Conservation (phyloP, 805 yeast species). For the Candida corydali region DNA sequence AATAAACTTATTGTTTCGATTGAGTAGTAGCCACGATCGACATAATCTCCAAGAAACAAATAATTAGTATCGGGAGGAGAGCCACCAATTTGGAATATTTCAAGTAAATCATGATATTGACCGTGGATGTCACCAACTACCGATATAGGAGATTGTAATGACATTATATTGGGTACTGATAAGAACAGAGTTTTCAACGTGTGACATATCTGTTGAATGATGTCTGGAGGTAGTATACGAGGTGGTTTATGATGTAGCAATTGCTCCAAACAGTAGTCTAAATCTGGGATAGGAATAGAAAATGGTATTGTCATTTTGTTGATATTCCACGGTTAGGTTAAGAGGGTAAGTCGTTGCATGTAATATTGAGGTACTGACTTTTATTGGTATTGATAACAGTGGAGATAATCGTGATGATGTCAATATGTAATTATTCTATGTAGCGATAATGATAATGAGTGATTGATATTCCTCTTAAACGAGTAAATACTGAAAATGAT, state of each 20-base stretch:
- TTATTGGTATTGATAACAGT: too few relatives aligned
- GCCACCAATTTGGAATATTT: conserved; percentile 92
- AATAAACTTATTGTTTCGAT: conserved; percentile 88
- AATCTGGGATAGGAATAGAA: conserved; percentile 30
- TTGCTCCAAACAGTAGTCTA: conserved; percentile 41
- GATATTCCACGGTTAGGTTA: too few relatives aligned
- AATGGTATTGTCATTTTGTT: conserved; percentile 32
- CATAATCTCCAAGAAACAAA: conserved; percentile 91
- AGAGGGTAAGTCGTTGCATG: too few relatives aligned
- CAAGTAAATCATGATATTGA: conserved; percentile 89
- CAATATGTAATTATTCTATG: too few relatives aligned
- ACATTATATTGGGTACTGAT: conserved; percentile 81
- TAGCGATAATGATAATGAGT: too few relatives aligned
- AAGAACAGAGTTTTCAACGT: conserved; percentile 78
- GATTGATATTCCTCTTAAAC: too few relatives aligned
- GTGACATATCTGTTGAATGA: conserved; percentile 51
- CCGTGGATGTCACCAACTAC: conserved; percentile 98
- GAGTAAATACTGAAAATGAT: too few relatives aligned
- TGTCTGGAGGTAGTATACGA: conserved; percentile 35
- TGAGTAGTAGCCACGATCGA: conserved; percentile 90
- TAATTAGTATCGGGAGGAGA: conserved; percentile 91
- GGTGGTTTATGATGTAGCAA: conserved; percentile 40
- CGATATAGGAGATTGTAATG: conserved; percentile 80
- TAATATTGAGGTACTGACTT: too few relatives aligned
- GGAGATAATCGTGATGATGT: too few relatives aligned